Conservation (phyloP, 139 green algal species). For the Micromonas commoda region DNA sequence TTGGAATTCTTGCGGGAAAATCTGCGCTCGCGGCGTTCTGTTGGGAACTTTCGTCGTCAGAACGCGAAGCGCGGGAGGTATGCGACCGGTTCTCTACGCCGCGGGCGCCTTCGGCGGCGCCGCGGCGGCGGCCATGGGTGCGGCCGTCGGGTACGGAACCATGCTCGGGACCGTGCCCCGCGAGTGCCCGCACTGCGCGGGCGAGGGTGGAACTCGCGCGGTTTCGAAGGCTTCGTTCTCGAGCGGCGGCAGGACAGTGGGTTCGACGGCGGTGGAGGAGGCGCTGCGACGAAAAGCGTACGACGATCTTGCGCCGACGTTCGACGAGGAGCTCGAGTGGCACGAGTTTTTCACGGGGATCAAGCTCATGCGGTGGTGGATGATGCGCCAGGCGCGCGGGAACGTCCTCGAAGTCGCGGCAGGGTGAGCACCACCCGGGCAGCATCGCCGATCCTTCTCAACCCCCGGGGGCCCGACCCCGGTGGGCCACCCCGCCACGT, state of each 20-base stretch:
- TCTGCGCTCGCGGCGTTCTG: too few species aligned
- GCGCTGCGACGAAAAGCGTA: background rate
- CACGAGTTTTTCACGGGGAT: constrained; percentile 27
- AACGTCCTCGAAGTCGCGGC: constrained; percentile 65
- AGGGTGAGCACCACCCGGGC: too few species aligned
- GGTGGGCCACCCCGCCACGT: too few species aligned
- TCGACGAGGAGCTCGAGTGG: background rate
- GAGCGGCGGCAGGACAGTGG: background rate
- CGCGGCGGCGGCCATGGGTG: background rate
- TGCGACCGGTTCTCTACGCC: background rate
- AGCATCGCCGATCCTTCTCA: too few species aligned
- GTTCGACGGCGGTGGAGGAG: background rate
- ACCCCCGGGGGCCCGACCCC: too few species aligned
- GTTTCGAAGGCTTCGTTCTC: background rate
- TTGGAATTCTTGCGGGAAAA: too few species aligned
- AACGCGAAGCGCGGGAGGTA: too few species aligned
- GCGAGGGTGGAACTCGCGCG: background rate
- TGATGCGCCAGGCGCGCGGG: constrained; percentile 1
- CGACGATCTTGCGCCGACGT: background rate
- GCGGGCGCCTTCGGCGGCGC: background rate
- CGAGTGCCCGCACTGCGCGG: background rate
- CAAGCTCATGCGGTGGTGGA: background rate
- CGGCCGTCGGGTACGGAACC: background rate
- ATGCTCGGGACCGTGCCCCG: background rate
- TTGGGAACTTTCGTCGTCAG: too few species aligned